Percentiles rank a stretch among this genome's conserved stretches.
phyloP scores from a whole-genome alignment of 2,329 filamentous ascomycete species.

The Grosmannia huntii region DNA sequence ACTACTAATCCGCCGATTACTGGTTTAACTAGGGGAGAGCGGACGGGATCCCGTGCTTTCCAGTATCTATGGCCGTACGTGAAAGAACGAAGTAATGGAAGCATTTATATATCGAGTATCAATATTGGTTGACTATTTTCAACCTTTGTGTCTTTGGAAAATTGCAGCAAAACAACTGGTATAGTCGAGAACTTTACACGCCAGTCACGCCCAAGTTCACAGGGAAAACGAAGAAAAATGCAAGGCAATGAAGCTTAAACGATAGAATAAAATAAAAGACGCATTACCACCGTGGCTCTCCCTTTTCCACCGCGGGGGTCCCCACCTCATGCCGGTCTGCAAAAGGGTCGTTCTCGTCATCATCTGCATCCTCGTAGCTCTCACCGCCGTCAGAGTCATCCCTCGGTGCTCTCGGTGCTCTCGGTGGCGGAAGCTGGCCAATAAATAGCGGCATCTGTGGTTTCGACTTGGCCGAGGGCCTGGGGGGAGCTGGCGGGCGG shows the following conservation, averaged over 20 bases:
- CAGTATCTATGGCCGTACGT: slow-evolving; percentile 6
- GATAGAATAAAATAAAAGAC: too few species aligned
- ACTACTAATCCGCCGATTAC: slow-evolving; percentile 1
- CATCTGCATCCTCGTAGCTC: slow-evolving; percentile 50
- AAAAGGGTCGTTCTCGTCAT: slow-evolving; percentile 81
- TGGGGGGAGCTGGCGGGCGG: slow-evolving; percentile 32
- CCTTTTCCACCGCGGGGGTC: slow-evolving; percentile 25
- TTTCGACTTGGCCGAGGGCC: slow-evolving; percentile 31
- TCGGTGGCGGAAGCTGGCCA: slow-evolving; percentile 25
- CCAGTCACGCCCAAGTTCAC: too few species aligned
- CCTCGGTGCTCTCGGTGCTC: slow-evolving; percentile 18
- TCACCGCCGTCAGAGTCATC: slow-evolving; percentile 39
- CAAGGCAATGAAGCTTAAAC: too few species aligned
- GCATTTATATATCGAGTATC: too few species aligned
- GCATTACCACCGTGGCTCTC: slow-evolving; percentile 20
- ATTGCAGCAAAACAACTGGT: too few species aligned
- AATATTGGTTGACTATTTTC: too few species aligned
- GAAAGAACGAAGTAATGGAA: neutral
- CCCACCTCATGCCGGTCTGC: slow-evolving; percentile 63
- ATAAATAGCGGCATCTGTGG: slow-evolving; percentile 33
- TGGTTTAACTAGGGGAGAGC: slow-evolving; percentile 1
- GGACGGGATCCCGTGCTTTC: slow-evolving; percentile 4
- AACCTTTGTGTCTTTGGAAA: too few species aligned
- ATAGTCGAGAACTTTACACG: too few species aligned
- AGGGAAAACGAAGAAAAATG: too few species aligned